phyloP scores from a whole-genome alignment of 1,284 basidiomycete genomes.

The Ceratobasidium sp. region DNA sequence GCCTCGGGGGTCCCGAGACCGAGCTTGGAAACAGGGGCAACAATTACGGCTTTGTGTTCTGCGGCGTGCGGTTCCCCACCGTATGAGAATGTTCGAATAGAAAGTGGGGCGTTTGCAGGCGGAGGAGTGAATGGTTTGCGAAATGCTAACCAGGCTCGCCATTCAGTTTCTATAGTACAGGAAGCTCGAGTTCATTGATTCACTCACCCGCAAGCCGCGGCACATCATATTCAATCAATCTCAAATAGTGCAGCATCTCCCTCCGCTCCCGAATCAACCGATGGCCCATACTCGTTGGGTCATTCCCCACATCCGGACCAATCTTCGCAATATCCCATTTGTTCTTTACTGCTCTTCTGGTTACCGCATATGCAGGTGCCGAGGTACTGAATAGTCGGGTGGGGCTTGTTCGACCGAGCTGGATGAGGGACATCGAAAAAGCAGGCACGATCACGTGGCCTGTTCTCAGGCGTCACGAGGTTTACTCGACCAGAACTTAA shows the following conservation, averaged over 20 bases:
- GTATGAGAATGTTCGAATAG: constrained; percentile 78
- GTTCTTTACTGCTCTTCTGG: constrained; percentile 31
- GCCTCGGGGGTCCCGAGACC: constrained; percentile 68
- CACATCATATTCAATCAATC: constrained; percentile 85
- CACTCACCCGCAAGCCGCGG: constrained; percentile 78
- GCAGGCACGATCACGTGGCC: neutral
- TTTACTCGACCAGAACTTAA: neutral
- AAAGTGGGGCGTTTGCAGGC: constrained; percentile 60
- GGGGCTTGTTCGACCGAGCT: neutral
- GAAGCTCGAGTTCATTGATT: neutral
- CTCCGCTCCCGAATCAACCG: constrained; percentile 72
- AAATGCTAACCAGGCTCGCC: too few relatives aligned
- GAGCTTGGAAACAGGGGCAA: constrained; percentile 74
- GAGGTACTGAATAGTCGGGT: constrained; percentile 25
- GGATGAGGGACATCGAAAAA: constrained; percentile 18
- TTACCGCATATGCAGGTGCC: neutral
- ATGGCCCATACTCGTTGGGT: constrained; percentile 70
- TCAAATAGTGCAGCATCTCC: constrained; percentile 72
- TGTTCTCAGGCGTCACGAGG: neutral
- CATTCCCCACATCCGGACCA: constrained; percentile 54
- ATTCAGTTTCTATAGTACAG: too few relatives aligned
- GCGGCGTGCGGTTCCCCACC: constrained; percentile 74
- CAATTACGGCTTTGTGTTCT: constrained; percentile 70
- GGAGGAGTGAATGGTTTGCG: constrained; percentile 78
- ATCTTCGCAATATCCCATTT: constrained; percentile 37